Percentiles rank a stretch among this genome's conserved stretches.
These are phyloP conservation scores for Drechslerella dactyloides DNA, from an alignment of 2,329 filamentous ascomycete species.

Conservation along the genomic window DNA sequence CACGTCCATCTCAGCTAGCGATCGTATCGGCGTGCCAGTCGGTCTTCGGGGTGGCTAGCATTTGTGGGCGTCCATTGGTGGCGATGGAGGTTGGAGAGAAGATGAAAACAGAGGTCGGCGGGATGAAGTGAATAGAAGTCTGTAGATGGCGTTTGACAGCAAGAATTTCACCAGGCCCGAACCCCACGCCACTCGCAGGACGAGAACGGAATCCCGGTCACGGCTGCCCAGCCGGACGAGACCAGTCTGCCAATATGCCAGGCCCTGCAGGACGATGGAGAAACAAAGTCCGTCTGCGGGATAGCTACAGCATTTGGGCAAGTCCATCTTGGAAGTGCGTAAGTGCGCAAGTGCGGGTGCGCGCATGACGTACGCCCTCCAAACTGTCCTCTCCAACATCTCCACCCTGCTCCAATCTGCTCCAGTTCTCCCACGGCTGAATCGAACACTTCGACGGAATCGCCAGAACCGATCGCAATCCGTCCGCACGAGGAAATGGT, in stretches of 20 bases:
- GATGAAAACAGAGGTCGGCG: neutral
- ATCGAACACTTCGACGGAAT: neutral
- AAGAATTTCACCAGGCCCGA: neutral
- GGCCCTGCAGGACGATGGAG: no score
- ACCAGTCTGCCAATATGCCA: neutral
- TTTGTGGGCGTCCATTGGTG: neutral
- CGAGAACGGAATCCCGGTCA: neutral
- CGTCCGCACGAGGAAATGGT: neutral
- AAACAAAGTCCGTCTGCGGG: no score
- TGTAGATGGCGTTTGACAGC: neutral
- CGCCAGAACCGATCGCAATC: neutral
- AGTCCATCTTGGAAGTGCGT: neutral
- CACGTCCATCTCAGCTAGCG: slow-evolving; percentile 42
- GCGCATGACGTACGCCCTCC: neutral
- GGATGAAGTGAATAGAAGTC: no score
- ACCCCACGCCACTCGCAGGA: neutral
- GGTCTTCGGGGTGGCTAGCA: neutral
- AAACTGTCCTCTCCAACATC: neutral
- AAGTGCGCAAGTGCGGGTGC: neutral
- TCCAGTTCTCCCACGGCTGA: neutral
- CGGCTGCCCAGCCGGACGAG: no score
- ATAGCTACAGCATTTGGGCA: neutral
- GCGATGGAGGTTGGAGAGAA: neutral
- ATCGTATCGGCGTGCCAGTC: neutral
- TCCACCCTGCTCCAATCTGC: no score